Evolutionary conservation across 345 rosid genomes (phyloP).

Genomic region (Eucalyptus cladocalyx): DNA sequence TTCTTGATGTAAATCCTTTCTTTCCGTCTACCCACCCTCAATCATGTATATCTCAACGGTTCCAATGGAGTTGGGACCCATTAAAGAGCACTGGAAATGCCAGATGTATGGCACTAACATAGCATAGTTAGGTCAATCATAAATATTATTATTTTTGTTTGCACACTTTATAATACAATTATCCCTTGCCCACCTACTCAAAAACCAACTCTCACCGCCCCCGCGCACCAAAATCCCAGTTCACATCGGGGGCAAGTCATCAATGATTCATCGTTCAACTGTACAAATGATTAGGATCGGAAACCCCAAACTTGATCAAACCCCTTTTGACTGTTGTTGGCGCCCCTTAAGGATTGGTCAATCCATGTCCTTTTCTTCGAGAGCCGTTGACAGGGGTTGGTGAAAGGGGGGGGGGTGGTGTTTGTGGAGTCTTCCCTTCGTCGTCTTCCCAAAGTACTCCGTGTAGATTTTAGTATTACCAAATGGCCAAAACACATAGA

Average conservation of each 20-base stretch:
- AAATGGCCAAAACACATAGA: neutral
- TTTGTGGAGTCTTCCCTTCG: constrained; percentile 4
- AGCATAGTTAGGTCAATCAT: neutral
- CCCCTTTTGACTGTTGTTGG: neutral
- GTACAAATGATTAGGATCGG: neutral
- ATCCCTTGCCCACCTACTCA: neutral
- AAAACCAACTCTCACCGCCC: neutral
- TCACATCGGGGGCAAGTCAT: neutral
- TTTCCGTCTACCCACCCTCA: neutral
- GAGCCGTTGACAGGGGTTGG: neutral
- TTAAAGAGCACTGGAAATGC: neutral
- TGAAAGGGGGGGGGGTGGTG: neutral
- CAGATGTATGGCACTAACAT: neutral
- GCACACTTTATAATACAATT: neutral
- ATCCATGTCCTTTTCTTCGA: neutral
- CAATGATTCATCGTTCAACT: neutral
- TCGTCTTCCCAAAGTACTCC: constrained; percentile 1
- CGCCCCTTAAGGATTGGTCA: neutral
- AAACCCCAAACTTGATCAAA: neutral
- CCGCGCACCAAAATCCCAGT: neutral
- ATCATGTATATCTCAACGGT: neutral
- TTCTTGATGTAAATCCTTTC: neutral
- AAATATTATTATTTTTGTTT: neutral
- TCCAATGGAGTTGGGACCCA: neutral
- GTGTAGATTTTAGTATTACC: neutral